phyloP scores from a whole-genome alignment of 495 filamentous ascomycete genomes.

The Venustampulla echinocandica region DNA sequence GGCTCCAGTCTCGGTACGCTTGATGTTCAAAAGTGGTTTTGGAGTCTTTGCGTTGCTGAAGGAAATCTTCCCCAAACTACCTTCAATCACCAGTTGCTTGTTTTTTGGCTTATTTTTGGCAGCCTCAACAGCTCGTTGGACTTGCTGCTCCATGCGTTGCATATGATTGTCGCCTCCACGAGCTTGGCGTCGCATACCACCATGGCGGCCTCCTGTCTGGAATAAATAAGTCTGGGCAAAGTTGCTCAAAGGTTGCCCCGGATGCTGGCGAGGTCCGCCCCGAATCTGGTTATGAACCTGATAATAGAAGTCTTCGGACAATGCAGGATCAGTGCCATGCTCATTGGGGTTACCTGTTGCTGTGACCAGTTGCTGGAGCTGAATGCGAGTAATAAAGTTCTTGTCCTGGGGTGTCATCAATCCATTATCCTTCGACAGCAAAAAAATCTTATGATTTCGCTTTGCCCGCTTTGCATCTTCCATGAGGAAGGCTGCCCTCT shows the following conservation, averaged over 20 bases:
- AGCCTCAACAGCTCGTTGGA: slow-evolving; percentile 92
- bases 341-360: slow-evolving; percentile 82
- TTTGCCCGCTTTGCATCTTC: slow-evolving; percentile 95
- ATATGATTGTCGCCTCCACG: slow-evolving; percentile 89
- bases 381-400: slow-evolving; percentile 97
- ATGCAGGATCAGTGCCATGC: slow-evolving; percentile 64
- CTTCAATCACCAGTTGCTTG: slow-evolving; percentile 95
- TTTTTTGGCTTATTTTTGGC: slow-evolving; percentile 96
- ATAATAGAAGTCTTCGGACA: slow-evolving; percentile 96
- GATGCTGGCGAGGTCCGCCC: slow-evolving; percentile 74
- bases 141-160: slow-evolving; percentile 98
- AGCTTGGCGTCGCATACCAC: slow-evolving; percentile 59
- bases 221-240: slow-evolving; percentile 98
- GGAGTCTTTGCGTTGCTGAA: slow-evolving; percentile 98
- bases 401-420: slow-evolving; percentile 99
- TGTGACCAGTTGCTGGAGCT: slow-evolving; percentile 89
- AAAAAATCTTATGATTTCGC: slow-evolving; percentile 95
- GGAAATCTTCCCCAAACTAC: slow-evolving; percentile 95
- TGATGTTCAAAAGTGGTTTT: slow-evolving; percentile 88
- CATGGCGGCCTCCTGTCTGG: slow-evolving; percentile 74
- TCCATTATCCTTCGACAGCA: slow-evolving; percentile 88
- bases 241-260: slow-evolving; percentile 83
- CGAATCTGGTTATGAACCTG: slow-evolving; percentile 93
- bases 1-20: slow-evolving; percentile 67
- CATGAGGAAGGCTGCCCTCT: slow-evolving; percentile 66